phyloP scores from a whole-genome alignment of 2,329 filamentous ascomycete genomes.

The Xenosphaeropsis pyriputrescens region DNA sequence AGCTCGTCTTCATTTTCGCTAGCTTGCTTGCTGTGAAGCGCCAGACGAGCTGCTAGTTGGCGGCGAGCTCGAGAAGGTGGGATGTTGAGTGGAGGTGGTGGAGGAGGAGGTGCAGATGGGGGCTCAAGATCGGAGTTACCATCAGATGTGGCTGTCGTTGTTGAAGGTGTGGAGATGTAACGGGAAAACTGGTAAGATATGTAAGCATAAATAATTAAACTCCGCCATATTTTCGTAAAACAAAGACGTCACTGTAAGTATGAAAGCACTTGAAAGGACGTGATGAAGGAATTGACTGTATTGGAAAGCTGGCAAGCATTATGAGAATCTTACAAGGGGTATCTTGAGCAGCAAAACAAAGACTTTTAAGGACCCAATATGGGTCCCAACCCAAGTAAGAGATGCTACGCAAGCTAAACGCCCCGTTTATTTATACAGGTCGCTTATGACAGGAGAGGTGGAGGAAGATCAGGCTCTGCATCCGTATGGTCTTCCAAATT shows the following conservation, averaged over 20 bases:
- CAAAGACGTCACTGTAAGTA: conserved; percentile 15
- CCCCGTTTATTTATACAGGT: no score
- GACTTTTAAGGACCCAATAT: neutral
- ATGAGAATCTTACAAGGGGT: no score
- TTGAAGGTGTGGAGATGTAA: conserved; percentile 18
- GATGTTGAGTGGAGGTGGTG: conserved; percentile 71
- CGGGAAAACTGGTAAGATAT: conserved; percentile 15
- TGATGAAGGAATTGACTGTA: no score
- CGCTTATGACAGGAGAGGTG: no score
- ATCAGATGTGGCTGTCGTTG: conserved; percentile 19
- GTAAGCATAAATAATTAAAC: conserved; percentile 17
- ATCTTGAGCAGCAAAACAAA: no score
- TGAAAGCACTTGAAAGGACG: neutral
- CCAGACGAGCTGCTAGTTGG: conserved; percentile 78
- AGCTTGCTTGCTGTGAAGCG: conserved; percentile 54
- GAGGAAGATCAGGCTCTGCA: no score
- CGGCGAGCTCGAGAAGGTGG: conserved; percentile 75
- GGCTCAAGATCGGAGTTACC: conserved; percentile 27
- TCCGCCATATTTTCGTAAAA: conserved; percentile 42
- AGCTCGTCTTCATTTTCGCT: conserved; percentile 6
- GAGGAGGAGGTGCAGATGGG: conserved; percentile 45
- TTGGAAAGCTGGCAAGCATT: no score
- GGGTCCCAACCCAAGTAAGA: neutral
- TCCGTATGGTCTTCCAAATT: conserved; percentile 1
- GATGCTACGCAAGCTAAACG: conserved; percentile 6